These are phyloP conservation scores for Acorus gramineus DNA, from an alignment of 106 monocot species.

Conservation along the genomic window DNA sequence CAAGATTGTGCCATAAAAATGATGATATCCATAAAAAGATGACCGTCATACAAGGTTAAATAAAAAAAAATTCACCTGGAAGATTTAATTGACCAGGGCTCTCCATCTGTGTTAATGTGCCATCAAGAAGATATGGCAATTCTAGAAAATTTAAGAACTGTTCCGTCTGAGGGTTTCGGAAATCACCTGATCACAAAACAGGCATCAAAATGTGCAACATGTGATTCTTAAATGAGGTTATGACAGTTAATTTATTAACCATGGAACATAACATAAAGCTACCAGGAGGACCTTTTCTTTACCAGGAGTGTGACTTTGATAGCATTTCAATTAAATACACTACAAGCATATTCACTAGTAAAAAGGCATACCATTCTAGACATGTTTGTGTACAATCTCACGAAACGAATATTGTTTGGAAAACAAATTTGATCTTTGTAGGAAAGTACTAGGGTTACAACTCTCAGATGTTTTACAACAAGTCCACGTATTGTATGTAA, in stretches of 20 bases:
- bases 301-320: neutral
- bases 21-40: neutral
- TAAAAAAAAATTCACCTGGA: conserved; percentile 15
- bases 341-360: conserved; percentile 13
- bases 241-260: no score
- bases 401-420: no score
- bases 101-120: conserved; percentile 6
- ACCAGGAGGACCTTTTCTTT: neutral
- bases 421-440: no score
- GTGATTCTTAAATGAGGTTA: no score
- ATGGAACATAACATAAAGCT: no score
- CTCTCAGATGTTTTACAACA: no score
- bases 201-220: neutral
- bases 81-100: conserved; percentile 7
- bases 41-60: conserved; percentile 3
- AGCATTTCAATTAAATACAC: neutral
- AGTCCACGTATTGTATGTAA: no score
- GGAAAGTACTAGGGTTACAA: no score
- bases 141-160: conserved; percentile 45
- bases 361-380: no score
- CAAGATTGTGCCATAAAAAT: neutral
- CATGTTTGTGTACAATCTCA: no score
- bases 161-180: conserved; percentile 64
- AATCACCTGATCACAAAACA: conserved; percentile 23
- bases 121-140: conserved; percentile 52